Base-by-base conservation (phyloP, 164 flowering plant genomes). In the Berberis thunbergii region DNA sequence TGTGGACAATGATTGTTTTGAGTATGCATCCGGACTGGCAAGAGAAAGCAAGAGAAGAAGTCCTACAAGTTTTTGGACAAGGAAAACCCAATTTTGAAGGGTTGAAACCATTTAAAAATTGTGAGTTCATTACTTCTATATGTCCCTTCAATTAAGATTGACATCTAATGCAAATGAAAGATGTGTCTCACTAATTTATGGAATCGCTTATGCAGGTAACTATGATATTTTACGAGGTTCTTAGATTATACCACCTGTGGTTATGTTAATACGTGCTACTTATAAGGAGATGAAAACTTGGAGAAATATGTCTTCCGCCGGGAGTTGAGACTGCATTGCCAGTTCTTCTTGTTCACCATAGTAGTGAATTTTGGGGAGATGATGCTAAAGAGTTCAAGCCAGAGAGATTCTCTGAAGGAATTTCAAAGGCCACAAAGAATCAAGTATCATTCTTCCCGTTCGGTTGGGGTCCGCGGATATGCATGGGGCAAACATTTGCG, bases 371-470 rank as follows among this genome's bases (percentile, higher is more conserved):
- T 7, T 66, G 63, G 69, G 69, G 69, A n/a, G 63, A 66, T n/a
- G 69, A 66, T 58, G 69, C 63, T 4, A 5, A 58, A 42, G 69
- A 59, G n/a, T 66, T 66, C 49, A 66, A 59, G 3, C 67, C 60
- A 45, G 61, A 55, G 44, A 64, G 67, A 56, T 64, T 64, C 53
- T 45, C 61, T 1, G 54, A 40, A 64, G 67, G 67, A 45, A 44
- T 64, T 4, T 64, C 61, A 39, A 64, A 55, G 38, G 67, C 61
- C 10, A 45, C 67, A 56, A 64, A 64, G 38, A 57, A 57, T 40
- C 60, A 54, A 55, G 49, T 44, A 6, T 55, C 60, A 9, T 55
- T 64, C 60, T 44, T 64, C 49, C 59, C 53, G 26, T 64, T 64
- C 46, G 13, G 60, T 56, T 54, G 50, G 59, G 66, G 66, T 1